Conservation (phyloP, 805 yeast genomes). For the Priceomyces medius region DNA sequence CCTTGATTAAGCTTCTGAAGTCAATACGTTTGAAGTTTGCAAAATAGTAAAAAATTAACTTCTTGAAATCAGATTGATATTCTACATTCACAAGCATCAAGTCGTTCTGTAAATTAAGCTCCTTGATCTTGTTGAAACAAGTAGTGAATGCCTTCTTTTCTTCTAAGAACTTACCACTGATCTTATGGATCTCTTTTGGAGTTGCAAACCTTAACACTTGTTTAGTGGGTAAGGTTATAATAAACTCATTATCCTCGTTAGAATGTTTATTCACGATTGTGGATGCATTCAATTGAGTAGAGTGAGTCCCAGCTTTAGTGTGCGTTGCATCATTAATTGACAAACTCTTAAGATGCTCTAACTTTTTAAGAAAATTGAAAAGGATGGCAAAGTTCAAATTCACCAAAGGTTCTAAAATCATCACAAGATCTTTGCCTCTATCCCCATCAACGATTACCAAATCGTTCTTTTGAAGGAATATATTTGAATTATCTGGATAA, state of each 20-base stretch:
- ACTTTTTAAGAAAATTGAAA: slow-evolving; percentile 71
- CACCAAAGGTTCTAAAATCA: slow-evolving; percentile 65
- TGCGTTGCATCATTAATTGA: slow-evolving; percentile 31
- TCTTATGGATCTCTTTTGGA: slow-evolving; percentile 62
- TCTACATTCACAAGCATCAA: slow-evolving; percentile 46
- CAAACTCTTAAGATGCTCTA: slow-evolving; percentile 60
- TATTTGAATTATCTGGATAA: slow-evolving; percentile 62
- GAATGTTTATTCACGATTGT: slow-evolving; percentile 36
- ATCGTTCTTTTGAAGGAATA: slow-evolving; percentile 57
- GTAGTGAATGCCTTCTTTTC: slow-evolving; percentile 71
- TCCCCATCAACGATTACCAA: slow-evolving; percentile 81
- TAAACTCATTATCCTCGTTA: slow-evolving; percentile 58
- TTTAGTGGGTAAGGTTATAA: slow-evolving; percentile 69
- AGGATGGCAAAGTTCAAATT: slow-evolving; percentile 65
- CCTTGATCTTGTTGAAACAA: slow-evolving; percentile 49
- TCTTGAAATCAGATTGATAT: slow-evolving; percentile 45
- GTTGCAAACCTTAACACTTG: slow-evolving; percentile 77
- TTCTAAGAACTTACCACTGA: slow-evolving; percentile 64
- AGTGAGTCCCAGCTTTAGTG: slow-evolving; percentile 35
- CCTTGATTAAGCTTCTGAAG: slow-evolving; percentile 44
- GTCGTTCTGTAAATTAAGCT: slow-evolving; percentile 46
- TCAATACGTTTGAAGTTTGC: slow-evolving; percentile 47
- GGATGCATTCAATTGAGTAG: slow-evolving; percentile 37
- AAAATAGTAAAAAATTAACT: slow-evolving; percentile 45
- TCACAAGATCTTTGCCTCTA: slow-evolving; percentile 76